Percentiles rank a stretch among this genome's conserved stretches.
These are phyloP conservation scores for Metarhizium anisopliae DNA, from an alignment of 2,329 filamentous ascomycete species.

Conservation along the genomic window DNA sequence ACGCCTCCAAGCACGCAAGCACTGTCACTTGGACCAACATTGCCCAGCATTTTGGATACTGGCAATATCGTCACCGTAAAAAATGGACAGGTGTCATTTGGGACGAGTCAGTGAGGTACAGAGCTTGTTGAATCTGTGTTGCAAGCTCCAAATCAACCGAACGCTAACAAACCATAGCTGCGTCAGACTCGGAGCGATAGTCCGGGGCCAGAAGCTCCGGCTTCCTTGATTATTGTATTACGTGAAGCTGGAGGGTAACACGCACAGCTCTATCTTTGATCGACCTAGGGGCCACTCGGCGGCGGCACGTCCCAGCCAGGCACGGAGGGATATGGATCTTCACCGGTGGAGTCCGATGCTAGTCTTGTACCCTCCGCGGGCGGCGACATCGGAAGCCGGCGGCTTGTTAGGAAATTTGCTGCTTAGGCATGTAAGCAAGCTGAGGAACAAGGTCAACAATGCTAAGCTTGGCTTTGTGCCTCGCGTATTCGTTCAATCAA, in stretches of 20 bases:
- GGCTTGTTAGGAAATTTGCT: not conserved
- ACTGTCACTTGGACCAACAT: not conserved
- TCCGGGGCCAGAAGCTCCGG: not conserved
- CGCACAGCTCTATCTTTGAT: not conserved
- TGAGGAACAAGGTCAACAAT: not conserved
- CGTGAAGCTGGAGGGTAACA: not conserved
- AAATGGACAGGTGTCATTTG: too few species aligned
- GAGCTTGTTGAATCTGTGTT: too few species aligned
- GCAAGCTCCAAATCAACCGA: not conserved
- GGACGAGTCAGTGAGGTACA: too few species aligned
- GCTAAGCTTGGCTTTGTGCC: not conserved
- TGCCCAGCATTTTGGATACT: not conserved
- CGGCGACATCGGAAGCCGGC: not conserved
- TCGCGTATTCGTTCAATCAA: not conserved
- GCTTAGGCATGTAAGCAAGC: not conserved
- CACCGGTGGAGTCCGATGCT: not conserved
- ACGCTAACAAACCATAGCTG: not conserved
- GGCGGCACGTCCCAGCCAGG: not conserved
- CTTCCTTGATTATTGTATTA: not conserved
- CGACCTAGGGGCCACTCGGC: not conserved
- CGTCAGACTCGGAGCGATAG: not conserved
- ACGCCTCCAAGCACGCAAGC: not conserved
- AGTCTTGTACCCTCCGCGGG: not conserved
- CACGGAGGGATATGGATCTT: not conserved
- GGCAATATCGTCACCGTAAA: too few species aligned